A percentile compares a stretch with the other conserved stretches of the same genome.
Conservation (phyloP, 371 early-diverging fungal genomes). For the Globomyces sp. region DNA sequence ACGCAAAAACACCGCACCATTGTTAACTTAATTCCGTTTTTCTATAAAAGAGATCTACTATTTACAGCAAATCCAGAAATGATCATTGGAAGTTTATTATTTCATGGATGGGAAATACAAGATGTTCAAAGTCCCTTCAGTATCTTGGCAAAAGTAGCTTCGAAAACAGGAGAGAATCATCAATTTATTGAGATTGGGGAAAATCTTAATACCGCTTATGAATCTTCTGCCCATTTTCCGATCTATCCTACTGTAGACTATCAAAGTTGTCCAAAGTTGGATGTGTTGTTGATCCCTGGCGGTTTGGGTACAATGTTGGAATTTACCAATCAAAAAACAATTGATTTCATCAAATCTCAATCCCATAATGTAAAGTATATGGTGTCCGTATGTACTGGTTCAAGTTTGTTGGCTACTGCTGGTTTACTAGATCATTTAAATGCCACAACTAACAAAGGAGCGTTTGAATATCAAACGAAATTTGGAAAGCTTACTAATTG, state of each 20-base stretch:
- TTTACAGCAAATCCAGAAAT: background rate
- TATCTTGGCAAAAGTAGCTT: slow-evolving; percentile 17
- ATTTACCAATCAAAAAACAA: slow-evolving; percentile 13
- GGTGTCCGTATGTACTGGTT: slow-evolving; percentile 47
- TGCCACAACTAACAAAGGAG: slow-evolving; percentile 51
- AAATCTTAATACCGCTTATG: background rate
- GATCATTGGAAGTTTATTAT: slow-evolving; percentile 2
- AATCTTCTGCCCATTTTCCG: slow-evolving; percentile 10
- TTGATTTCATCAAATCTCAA: slow-evolving; percentile 20
- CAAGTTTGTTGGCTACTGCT: slow-evolving; percentile 42
- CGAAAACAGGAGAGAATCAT: background rate
- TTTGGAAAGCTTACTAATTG: slow-evolving; percentile 40
- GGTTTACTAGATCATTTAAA: slow-evolving; percentile 43
- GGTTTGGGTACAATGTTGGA: slow-evolving; percentile 21
- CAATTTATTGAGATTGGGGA: slow-evolving; percentile 13
- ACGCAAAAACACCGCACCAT: no score
- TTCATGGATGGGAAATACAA: slow-evolving; percentile 28
- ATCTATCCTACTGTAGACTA: slow-evolving; percentile 11
- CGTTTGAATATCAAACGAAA: slow-evolving; percentile 19
- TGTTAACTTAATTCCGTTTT: no score
- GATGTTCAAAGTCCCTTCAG: slow-evolving; percentile 24
- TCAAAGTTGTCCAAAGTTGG: slow-evolving; percentile 21
- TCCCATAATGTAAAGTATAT: background rate
- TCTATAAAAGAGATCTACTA: no score
- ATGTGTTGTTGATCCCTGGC: slow-evolving; percentile 31